Evolutionary conservation across 2,329 filamentous ascomycete genomes (phyloP), one percentile per base, ranked within the genome.

Genomic region (Penicillium sp.): DNA sequence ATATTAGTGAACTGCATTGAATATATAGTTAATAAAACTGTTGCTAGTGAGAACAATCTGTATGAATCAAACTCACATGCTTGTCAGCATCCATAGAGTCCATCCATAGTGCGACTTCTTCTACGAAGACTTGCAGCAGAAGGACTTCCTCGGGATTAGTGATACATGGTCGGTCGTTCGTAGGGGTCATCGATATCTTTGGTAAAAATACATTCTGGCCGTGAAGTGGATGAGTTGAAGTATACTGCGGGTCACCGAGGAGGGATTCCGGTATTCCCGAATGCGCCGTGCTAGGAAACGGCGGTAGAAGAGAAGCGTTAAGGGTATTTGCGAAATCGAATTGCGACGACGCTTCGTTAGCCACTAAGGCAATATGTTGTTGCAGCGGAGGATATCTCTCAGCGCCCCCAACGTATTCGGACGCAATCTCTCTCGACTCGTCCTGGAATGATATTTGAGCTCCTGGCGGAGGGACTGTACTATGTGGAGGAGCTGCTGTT

Each of bases 21-120:
- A 21, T 58, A 63, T 62, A 63, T 62, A 63, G 59, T 40, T 43
- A 43, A 33, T 40, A 40, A 40, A 40, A 18, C 35, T 18, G 8
- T 40, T 40, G 7, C 40, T 24, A n/a, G 35, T 20, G 50, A n/a
- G 8, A 28, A 8, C 26, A 38, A 26, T 18, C 14, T 26, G 24
- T 12, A 40, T 20, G 21, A 42, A 28, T 33, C 30, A 18, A 20
- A 68, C 78, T 60, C 72, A 83, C 80, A 68, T 95, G 89, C 74
- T 93, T 93, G 62, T 87, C 81, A 33, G 85, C 81, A 74, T 96
- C 90, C 78, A 97, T 85, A 43, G 86, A 90, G 72, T 97, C 93
- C 90, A 97, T 96, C 91, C 93, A 97, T 3, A 91, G 74, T 0
- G 88, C 91, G 2, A 97, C 90, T 62, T 96, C 89, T 66, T 95